These are phyloP conservation scores for Globisporangium middletonii DNA, from an alignment of 352 stramenopile species.

Conservation along the genomic window DNA sequence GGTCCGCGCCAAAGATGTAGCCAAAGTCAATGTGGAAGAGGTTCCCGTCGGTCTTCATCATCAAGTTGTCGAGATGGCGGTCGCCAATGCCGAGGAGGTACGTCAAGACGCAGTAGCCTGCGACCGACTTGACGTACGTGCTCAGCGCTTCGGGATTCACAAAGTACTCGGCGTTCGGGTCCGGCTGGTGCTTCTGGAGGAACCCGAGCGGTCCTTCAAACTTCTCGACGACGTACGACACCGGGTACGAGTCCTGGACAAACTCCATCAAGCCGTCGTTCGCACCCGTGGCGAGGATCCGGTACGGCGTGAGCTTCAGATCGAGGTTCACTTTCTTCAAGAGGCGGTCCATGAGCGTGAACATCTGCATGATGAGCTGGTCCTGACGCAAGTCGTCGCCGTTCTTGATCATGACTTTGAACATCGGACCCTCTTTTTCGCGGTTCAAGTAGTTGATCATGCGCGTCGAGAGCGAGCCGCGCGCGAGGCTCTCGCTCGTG, in stretches of 20 bases:
- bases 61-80: slow-evolving; percentile 99
- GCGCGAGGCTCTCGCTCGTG: slow-evolving; percentile 28
- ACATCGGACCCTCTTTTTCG: slow-evolving; percentile 82
- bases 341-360: slow-evolving; percentile 98
- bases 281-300: slow-evolving; percentile 80
- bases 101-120: slow-evolving; percentile 99
- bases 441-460: slow-evolving; percentile 77
- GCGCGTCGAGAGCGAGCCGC: slow-evolving; percentile 66
- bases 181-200: slow-evolving; percentile 80
- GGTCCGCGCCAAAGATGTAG: slow-evolving; percentile 98
- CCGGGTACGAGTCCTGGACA: slow-evolving; percentile 92
- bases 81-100: slow-evolving; percentile 99
- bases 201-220: slow-evolving; percentile 90
- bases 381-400: slow-evolving; percentile 99
- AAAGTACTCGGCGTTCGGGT: slow-evolving; percentile 79
- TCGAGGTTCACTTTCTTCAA: slow-evolving; percentile 99
- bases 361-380: slow-evolving; percentile 99
- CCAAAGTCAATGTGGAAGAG: slow-evolving; percentile 99
- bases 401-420: slow-evolving; percentile 99
- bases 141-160: slow-evolving; percentile 91
- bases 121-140: slow-evolving; percentile 97
- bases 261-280: slow-evolving; percentile 97
- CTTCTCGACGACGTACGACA: slow-evolving; percentile 94
- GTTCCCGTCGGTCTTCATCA: slow-evolving; percentile 95
- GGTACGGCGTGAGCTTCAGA: slow-evolving; percentile 96